Percentiles rank a stretch among this genome's conserved stretches.
Conservation (phyloP, 192 early-diverging fungal species). For the Coemansia sp. region DNA sequence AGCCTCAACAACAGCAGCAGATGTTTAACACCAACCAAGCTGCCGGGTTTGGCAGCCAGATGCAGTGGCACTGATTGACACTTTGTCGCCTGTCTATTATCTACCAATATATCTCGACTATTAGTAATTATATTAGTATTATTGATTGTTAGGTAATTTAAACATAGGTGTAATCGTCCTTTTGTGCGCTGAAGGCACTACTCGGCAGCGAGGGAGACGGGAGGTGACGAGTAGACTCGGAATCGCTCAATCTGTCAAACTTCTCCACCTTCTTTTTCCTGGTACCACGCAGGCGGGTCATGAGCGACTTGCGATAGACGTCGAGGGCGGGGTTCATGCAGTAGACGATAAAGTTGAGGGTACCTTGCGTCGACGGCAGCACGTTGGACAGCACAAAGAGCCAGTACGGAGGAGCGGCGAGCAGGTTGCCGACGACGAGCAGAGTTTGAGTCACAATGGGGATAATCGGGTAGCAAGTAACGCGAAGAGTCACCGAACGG, state of each 20-base stretch:
- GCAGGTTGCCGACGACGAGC: slow-evolving; percentile 9
- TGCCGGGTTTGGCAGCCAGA: slow-evolving; percentile 28
- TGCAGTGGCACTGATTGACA: slow-evolving; percentile 29
- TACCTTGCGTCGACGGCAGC: slow-evolving; percentile 23
- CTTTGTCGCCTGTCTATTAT: not conserved
- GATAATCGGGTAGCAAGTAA: slow-evolving; percentile 28
- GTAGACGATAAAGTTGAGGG: slow-evolving; percentile 27
- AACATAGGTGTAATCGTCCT: slow-evolving; percentile 14
- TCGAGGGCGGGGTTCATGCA: slow-evolving; percentile 27
- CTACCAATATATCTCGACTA: not conserved
- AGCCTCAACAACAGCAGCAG: slow-evolving; percentile 21
- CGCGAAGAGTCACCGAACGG: slow-evolving; percentile 26
- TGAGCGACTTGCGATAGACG: slow-evolving; percentile 19
- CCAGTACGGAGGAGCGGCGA: slow-evolving; percentile 16
- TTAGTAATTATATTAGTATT: not conserved
- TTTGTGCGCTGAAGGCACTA: slow-evolving; percentile 13
- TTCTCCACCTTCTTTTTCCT: slow-evolving; percentile 7
- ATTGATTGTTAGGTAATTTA: not conserved
- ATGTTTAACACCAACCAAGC: slow-evolving; percentile 28
- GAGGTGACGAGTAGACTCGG: slow-evolving; percentile 4
- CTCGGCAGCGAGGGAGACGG: slow-evolving; percentile 13
- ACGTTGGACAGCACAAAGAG: slow-evolving; percentile 21
- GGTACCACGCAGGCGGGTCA: slow-evolving; percentile 7
- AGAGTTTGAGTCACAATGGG: slow-evolving; percentile 14
- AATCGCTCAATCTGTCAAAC: slow-evolving; percentile 17